Conservation (phyloP, 805 yeast genomes). For the Nakazawaea peltata region DNA sequence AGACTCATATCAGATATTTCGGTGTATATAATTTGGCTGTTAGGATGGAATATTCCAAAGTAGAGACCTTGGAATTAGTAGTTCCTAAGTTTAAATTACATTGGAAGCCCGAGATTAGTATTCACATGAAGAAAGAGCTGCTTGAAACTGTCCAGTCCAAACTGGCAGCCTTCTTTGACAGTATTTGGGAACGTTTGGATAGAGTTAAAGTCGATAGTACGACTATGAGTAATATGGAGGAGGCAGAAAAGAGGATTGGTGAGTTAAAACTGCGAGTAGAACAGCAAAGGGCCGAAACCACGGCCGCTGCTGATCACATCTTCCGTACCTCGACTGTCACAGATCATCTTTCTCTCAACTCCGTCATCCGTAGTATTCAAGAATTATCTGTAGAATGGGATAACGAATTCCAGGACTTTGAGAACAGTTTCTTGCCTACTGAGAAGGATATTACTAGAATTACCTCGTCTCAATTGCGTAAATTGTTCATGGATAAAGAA, state of each 20-base stretch:
- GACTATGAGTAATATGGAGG: constrained; percentile 60
- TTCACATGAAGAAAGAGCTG: constrained; percentile 58
- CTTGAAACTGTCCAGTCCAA: constrained; percentile 45
- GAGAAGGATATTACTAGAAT: constrained; percentile 89
- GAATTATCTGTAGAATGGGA: constrained; percentile 87
- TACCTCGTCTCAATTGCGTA: constrained; percentile 79
- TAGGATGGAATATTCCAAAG: constrained; percentile 64
- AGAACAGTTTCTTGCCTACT: constrained; percentile 70
- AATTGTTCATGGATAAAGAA: constrained; percentile 54
- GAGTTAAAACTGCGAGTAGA: constrained; percentile 47
- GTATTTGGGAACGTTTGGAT: constrained; percentile 60
- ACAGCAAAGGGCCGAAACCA: constrained; percentile 40
- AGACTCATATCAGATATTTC: constrained; percentile 78
- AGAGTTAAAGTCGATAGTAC: constrained; percentile 76
- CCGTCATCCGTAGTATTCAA: constrained; percentile 63
- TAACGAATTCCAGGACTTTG: constrained; percentile 71
- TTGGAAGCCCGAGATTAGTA: constrained; percentile 68
- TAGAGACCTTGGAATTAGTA: constrained; percentile 71
- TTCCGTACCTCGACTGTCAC: constrained; percentile 51
- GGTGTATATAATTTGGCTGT: constrained; percentile 74
- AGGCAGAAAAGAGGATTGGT: constrained; percentile 52
- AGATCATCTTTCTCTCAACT: constrained; percentile 64
- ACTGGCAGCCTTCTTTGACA: constrained; percentile 56
- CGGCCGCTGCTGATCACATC: constrained; percentile 37
- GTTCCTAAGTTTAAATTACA: constrained; percentile 66